Evolutionary conservation across 306 rosid genomes (phyloP), one percentile per base, ranked within the genome.

Genomic region (Vigna reflexopilosa): DNA sequence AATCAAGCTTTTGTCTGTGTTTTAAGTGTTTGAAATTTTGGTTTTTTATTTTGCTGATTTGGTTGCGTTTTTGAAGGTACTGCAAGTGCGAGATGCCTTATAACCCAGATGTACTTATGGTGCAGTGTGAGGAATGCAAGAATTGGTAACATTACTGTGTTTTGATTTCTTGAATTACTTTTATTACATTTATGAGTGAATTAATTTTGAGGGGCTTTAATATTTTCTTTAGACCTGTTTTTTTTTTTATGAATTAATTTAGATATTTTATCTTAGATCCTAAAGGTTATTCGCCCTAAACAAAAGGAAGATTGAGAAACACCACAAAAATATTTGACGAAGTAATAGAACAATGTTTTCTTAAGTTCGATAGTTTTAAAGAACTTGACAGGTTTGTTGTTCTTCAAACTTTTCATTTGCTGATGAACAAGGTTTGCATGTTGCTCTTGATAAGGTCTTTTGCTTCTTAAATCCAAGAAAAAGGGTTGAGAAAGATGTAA

Each of bases 31-130:
- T 9, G 17, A 17, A 17, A 64, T 36, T 2, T 2, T 64, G 49
- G 14, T n/a, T 34, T 4, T 4, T 65, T 40, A 4, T 4, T 20
- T 13, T 55, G 42, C 22, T 80, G 26, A 72, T 63, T 79, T 79
- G 48, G 19, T 19, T 38, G 32, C 50, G 51, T 0, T 82, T 66
- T 54, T 89, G 82, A 70, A 93, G 97, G 83, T 93, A 90, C 78
- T 93, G 97, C 92, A 93, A 89, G 77, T 93, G 97, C 30, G 96
- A 93, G 85, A 93, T 90, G 97, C 97, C 97, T 38, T 93, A 90
- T 70, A 93, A 93, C 77, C 97, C 97, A 28, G 97, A 93, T 40
- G 93, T 89, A 69, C 96, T 93, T 67, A 93, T 93, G 97, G 97
- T 94, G 82, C 94, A 94, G 82, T 94, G 98, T 73, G 98, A 94